Conservation (phyloP, 768 basidiomycete genomes). For the Lactarius indigo region DNA sequence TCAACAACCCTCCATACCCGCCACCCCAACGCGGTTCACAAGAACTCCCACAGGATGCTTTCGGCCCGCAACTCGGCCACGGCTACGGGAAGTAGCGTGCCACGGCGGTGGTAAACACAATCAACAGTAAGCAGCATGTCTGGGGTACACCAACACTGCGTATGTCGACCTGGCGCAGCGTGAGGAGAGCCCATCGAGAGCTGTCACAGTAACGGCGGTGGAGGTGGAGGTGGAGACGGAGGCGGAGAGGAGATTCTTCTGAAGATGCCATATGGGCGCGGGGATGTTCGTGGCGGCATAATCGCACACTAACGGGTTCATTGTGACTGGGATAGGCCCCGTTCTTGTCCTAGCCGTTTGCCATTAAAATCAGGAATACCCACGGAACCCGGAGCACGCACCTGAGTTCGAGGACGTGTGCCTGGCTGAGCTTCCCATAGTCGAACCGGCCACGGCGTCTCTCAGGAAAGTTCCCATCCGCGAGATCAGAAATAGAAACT, state of each 20-base stretch:
- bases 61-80: conserved; percentile 25
- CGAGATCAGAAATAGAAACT: conserved; percentile 36
- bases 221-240: background rate
- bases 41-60: conserved; percentile 33
- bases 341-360: conserved; percentile 24
- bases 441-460: conserved; percentile 41
- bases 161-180: background rate
- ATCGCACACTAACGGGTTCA: conserved; percentile 18
- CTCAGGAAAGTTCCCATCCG: conserved; percentile 36
- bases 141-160: background rate
- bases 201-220: background rate
- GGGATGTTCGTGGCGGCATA: conserved; percentile 20
- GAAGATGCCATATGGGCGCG: too few species aligned
- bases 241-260: too few species aligned
- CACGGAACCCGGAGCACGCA: conserved; percentile 30
- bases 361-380: background rate
- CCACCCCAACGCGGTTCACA: conserved; percentile 29
- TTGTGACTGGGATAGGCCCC: too few species aligned
- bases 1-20: conserved; percentile 18
- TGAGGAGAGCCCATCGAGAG: conserved; percentile 17
- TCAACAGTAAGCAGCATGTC: background rate
- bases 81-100: conserved; percentile 1
- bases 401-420: conserved; percentile 74
- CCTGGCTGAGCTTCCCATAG: conserved; percentile 38
- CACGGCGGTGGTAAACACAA: conserved; percentile 3